These are phyloP conservation scores for Panicum virgatum DNA, from an alignment of 202 grass and related monocot genomes.

Conservation along the genomic window DNA sequence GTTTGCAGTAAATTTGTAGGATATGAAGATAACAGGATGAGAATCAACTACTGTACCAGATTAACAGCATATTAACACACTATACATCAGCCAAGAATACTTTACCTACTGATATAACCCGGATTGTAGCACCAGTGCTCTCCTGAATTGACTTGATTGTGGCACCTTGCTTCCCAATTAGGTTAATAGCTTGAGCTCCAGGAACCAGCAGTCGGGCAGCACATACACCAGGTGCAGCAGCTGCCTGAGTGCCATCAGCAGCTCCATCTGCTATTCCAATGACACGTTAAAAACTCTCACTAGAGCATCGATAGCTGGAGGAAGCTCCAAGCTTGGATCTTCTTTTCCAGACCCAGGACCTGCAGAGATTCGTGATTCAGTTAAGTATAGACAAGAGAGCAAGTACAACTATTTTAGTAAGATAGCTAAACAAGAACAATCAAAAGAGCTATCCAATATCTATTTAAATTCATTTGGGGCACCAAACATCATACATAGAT, in stretches of 20 bases:
- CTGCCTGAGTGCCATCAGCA: slow-evolving; percentile 43
- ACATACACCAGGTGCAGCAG: slow-evolving; percentile 56
- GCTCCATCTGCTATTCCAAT: slow-evolving; percentile 77
- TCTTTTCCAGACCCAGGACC: slow-evolving; percentile 96
- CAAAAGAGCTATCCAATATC: background rate
- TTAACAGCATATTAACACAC: slow-evolving; percentile 7
- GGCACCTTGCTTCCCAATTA: slow-evolving; percentile 95
- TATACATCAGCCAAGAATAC: slow-evolving; percentile 28
- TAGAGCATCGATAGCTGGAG: slow-evolving; percentile 83
- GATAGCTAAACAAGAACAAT: background rate
- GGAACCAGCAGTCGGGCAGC: slow-evolving; percentile 78
- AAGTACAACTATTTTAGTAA: slow-evolving; percentile 13
- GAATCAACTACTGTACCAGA: background rate
- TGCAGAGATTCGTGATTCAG: slow-evolving; percentile 34
- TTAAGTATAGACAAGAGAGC: slow-evolving; percentile 2
- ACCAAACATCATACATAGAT: background rate
- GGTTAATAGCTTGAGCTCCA: slow-evolving; percentile 88
- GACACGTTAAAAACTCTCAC: slow-evolving; percentile 85
- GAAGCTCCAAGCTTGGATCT: slow-evolving; percentile 71
- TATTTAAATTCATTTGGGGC: background rate
- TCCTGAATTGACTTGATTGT: slow-evolving; percentile 97
- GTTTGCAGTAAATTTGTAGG: background rate
- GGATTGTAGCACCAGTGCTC: slow-evolving; percentile 61
- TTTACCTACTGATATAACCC: slow-evolving; percentile 78
- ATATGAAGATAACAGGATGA: slow-evolving; percentile 8